Evolutionary conservation across 148 eudicot genomes (phyloP).

Genomic region (Salicornia ramosissima): DNA sequence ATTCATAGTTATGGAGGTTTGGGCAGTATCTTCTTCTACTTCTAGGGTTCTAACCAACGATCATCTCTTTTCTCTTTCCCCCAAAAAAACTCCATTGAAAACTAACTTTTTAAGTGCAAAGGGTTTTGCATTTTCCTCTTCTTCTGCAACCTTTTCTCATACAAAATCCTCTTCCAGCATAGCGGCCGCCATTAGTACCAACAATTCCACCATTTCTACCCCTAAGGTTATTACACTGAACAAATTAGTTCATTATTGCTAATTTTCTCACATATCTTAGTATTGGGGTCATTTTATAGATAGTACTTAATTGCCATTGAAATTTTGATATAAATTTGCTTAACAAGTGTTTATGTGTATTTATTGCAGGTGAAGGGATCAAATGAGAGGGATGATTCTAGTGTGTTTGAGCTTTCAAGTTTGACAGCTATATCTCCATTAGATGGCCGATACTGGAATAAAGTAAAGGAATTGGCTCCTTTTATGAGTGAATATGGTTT

Average conservation of each 20-base stretch:
- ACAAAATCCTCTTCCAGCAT: constrained; percentile 12
- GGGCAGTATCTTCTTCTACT: constrained; percentile 6
- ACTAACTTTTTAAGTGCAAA: background rate
- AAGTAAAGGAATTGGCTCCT: constrained; percentile 73
- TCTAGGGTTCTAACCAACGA: constrained; percentile 20
- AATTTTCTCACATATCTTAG: no score
- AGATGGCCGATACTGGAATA: constrained; percentile 85
- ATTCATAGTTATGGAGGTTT: constrained; percentile 26
- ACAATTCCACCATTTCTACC: constrained; percentile 19
- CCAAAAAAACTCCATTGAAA: constrained; percentile 10
- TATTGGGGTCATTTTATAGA: background rate
- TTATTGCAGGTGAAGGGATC: constrained; percentile 42
- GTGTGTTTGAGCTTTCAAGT: constrained; percentile 55
- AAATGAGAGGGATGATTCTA: constrained; percentile 23
- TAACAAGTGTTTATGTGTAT: background rate
- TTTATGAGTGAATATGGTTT: constrained; percentile 86
- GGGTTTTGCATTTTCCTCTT: constrained; percentile 10
- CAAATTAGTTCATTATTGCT: no score
- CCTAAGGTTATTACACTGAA: no score
- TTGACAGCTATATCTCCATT: constrained; percentile 70
- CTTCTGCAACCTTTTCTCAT: constrained; percentile 4
- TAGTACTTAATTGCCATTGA: background rate
- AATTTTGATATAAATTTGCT: background rate
- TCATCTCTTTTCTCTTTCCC: constrained; percentile 12
- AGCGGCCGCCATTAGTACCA: constrained; percentile 22